phyloP scores from a whole-genome alignment of 352 stramenopile genomes.

The Globisporangium viniferum region DNA sequence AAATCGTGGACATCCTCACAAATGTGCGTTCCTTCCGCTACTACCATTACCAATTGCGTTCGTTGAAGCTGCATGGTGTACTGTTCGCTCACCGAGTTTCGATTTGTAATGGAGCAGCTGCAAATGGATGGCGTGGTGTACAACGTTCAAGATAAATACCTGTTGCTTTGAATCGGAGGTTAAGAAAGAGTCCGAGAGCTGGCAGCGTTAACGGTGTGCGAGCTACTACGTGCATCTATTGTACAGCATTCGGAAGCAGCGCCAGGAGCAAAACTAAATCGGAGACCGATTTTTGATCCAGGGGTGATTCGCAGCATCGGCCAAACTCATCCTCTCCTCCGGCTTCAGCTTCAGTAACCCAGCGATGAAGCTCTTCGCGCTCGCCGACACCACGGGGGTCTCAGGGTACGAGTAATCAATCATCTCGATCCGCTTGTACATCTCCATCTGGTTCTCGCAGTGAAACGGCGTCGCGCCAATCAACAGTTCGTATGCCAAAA shows the following conservation, averaged over 20 bases:
- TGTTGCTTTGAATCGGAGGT: slow-evolving; percentile 36
- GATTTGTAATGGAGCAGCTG: slow-evolving; percentile 27
- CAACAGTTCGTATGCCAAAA: slow-evolving; percentile 82
- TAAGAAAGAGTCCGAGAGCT: slow-evolving; percentile 12
- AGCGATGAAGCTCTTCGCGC: slow-evolving; percentile 63
- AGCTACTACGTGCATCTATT: slow-evolving; percentile 9
- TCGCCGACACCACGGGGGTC: slow-evolving; percentile 41
- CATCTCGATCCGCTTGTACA: slow-evolving; percentile 73
- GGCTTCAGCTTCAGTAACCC: slow-evolving; percentile 54
- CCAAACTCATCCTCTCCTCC: slow-evolving; percentile 56
- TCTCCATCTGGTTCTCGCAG: slow-evolving; percentile 75
- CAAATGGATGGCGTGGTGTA: slow-evolving; percentile 70
- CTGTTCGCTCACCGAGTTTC: slow-evolving; percentile 2
- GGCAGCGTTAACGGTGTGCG: background rate
- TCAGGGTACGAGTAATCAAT: slow-evolving; percentile 60
- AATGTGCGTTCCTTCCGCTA: slow-evolving; percentile 36
- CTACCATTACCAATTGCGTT: background rate
- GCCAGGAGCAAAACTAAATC: slow-evolving; percentile 21
- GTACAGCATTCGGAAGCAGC: slow-evolving; percentile 17
- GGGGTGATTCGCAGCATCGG: slow-evolving; percentile 46
- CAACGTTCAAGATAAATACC: slow-evolving; percentile 50
- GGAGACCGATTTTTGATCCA: slow-evolving; percentile 48
- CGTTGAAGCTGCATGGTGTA: background rate
- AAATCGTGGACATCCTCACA: slow-evolving; percentile 51
- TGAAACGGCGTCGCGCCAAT: slow-evolving; percentile 79